Evolutionary conservation across 495 filamentous ascomycete species (phyloP).

Genomic region (Pyrenula aspistea): DNA sequence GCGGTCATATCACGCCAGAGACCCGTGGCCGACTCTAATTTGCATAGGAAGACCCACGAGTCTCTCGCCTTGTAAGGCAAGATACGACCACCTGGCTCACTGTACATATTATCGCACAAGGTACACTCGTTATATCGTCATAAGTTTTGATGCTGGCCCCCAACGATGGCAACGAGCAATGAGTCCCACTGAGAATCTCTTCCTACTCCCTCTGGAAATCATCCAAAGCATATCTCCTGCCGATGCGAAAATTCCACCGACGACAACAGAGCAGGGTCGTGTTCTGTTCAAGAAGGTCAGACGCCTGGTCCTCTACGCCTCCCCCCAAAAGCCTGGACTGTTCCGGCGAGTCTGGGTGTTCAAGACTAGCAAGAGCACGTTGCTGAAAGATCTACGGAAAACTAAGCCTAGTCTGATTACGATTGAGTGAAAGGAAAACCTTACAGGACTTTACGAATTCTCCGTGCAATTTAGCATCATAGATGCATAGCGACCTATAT

Average conservation of each 20-base stretch:
- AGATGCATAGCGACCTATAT: background rate
- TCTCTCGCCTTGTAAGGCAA: too few relatives aligned
- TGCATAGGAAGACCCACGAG: background rate
- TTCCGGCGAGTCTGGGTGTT: background rate
- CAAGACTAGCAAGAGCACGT: background rate
- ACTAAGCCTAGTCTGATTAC: background rate
- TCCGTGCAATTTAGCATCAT: background rate
- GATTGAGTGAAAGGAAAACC: background rate
- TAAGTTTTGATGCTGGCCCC: background rate
- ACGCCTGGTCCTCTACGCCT: background rate
- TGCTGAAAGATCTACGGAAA: background rate
- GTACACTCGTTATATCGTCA: background rate
- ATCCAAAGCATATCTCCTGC: background rate
- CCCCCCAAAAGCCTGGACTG: background rate
- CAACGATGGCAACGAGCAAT: background rate
- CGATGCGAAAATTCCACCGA: background rate
- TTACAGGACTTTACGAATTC: background rate
- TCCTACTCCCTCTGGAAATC: background rate
- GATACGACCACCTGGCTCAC: too few relatives aligned
- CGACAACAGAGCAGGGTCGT: background rate
- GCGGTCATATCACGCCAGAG: background rate
- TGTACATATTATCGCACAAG: background rate
- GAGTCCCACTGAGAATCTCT: background rate
- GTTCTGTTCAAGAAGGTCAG: background rate
- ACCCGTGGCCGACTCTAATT: background rate